Base-by-base conservation (phyloP, 805 yeast genomes). In the Cyberlindnera petersonii region DNA sequence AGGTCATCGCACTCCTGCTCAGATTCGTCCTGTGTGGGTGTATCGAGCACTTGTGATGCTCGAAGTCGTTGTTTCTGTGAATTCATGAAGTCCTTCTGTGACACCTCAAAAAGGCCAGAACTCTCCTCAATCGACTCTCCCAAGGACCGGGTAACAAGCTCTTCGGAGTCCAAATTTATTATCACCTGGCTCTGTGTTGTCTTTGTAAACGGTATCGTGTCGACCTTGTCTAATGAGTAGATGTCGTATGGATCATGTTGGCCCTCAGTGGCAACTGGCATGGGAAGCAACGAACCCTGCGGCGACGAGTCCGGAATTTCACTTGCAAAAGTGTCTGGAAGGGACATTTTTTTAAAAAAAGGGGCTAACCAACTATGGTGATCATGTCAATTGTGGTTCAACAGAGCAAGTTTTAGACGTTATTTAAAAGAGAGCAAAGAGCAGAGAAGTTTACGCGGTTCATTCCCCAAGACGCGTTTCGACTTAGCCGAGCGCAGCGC, bases 261-360 rank as follows among this genome's bases (percentile, higher is more conserved):
- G 3, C 43, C 41, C 22, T 49, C 53, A 9, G 41, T 37, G 18
- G 44, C 28, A 14, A 48, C 26, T 8, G 39, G 52, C 3, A 48
- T 44, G 6, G 39, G 24, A 4, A n/a, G n/a, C n/a, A n/a, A n/a
- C n/a, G 52, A 43, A 7, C 47, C 54, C 26, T 42, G 48, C 17
- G 54, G 54, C 4, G 48, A 42, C 5, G 52, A 50, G 24, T 36
- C 43, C n/a, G 44, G 42, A 6, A 41, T 15, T 20, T 44, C 44
- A 17, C 33, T 37, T 11, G 9, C 32, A 10, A 28, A 33, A 1
- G 42, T 26, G 9, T 28, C 40, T 6, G 46, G 30, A 9, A 37
- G 15, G 9, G 34, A 35, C 33, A 29, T 32, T 9, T 15, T n/a
- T 15, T n/a, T n/a, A n/a, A n/a, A n/a, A n/a, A n/a, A n/a, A n/a